Base-by-base conservation (phyloP, 2,329 filamentous ascomycete species). In the Pseudopithomyces chartarum region DNA sequence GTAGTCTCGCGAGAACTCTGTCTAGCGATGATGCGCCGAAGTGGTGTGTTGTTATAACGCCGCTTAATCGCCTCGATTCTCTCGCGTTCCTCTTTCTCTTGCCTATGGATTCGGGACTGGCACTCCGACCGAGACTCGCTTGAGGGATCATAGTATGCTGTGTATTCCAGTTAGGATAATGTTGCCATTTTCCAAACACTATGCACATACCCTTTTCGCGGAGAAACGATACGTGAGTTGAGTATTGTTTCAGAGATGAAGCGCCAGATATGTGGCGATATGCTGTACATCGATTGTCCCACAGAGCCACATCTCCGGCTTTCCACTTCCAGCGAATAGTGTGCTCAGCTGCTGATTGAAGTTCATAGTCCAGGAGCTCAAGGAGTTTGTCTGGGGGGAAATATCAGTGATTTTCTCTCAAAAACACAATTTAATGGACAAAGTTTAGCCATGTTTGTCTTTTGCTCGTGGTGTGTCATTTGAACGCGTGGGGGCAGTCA, bases 231-330 rank as follows among this genome's bases (percentile, higher is more conserved):
- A 26, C 49, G 23, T 8, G 38, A 15, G 15, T 42, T n/a, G 33
- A 40, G 13, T 17, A n/a, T 45, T 57, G 20, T 29, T 50, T 19
- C 17, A 43, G 10, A 1, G 22, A 15, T 32, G 45, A 29, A 7
- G 53, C 13, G 17, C 42, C 36, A 1, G 52, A 50, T 32, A 60
- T 44, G 17, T 52, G 48, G 29, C 51, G 50, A 13, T 56, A 49
- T 19, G 55, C 57, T 15, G 48, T 56, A 33, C 47, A 53, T 12
- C 61, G 40, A 44, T 60, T 62, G 26, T 64, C 61, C 59, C 59
- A 64, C 8, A 64, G 46, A 3, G 59, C 61, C 7, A 62, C 55
- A 33, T 50, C 52, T 26, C 59, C 59, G 7, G 48, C 33, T 26
- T 56, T 53, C 59, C 57, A 62, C 8, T 47, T 55, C 51, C 58